Conservation (phyloP, 2,329 filamentous ascomycete species). For the Curvularia lunata region DNA sequence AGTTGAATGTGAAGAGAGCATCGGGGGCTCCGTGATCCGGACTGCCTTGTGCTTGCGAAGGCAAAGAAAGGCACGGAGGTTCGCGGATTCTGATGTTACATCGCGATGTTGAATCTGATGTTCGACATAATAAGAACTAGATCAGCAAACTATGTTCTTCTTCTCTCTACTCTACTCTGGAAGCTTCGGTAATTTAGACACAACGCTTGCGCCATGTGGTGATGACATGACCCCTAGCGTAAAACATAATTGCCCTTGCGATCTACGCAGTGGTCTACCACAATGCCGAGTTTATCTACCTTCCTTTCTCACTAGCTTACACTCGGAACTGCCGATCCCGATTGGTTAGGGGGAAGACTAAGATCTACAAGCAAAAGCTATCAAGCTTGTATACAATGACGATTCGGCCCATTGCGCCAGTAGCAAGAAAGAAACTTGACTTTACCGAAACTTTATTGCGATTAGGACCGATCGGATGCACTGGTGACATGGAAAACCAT, state of each 20-base stretch:
- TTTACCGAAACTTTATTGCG: neutral
- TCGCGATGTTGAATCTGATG: no score
- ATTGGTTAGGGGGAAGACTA: neutral
- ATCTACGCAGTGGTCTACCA: neutral
- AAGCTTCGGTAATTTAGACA: neutral
- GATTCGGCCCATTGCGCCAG: neutral
- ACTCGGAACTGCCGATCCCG: neutral
- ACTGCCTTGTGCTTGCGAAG: no score
- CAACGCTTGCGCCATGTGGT: neutral
- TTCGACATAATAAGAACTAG: no score
- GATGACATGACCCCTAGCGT: neutral
- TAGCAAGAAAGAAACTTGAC: neutral
- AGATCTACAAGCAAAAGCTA: neutral
- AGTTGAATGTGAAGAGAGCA: neutral
- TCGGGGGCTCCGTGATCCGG: no score
- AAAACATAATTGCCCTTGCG: neutral
- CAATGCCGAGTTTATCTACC: neutral
- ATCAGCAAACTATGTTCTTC: no score
- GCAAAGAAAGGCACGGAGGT: no score
- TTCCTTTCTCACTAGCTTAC: neutral
- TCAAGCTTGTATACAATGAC: neutral
- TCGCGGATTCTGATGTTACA: no score
- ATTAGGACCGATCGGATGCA: neutral
- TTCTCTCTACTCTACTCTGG: neutral
- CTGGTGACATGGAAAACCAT: neutral